Evolutionary conservation across 1,284 basidiomycete genomes (phyloP).

Genomic region (Heterobasidion irregulare): DNA sequence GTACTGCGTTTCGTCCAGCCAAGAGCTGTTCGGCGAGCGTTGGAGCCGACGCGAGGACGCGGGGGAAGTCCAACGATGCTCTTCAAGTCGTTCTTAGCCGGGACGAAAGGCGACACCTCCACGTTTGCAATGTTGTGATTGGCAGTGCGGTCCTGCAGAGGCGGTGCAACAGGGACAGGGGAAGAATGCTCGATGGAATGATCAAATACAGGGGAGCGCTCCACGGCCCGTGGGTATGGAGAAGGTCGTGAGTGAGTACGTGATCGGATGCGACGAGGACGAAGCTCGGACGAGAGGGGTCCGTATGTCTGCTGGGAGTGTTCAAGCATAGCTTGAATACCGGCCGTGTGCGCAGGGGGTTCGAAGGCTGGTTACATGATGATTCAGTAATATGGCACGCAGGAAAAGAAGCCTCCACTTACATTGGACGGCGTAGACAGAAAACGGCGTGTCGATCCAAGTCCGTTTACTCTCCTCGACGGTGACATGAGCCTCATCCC

Average conservation of each 20-base stretch:
- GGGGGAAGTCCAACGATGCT: slow-evolving; percentile 25
- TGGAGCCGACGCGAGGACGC: slow-evolving; percentile 47
- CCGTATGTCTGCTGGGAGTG: slow-evolving; percentile 64
- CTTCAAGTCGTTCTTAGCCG: slow-evolving; percentile 14
- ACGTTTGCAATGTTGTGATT: slow-evolving; percentile 27
- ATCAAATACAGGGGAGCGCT: slow-evolving; percentile 10
- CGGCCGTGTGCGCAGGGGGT: slow-evolving; percentile 52
- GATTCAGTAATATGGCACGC: neutral
- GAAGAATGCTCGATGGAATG: slow-evolving; percentile 10
- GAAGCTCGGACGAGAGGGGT: slow-evolving; percentile 61
- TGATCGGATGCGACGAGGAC: slow-evolving; percentile 46
- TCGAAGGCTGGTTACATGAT: slow-evolving; percentile 46
- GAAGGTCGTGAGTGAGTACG: slow-evolving; percentile 62
- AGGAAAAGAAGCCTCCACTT: slow-evolving; percentile 20
- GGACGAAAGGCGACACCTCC: slow-evolving; percentile 20
- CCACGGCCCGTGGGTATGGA: slow-evolving; percentile 55
- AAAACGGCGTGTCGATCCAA: slow-evolving; percentile 70
- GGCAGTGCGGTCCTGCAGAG: slow-evolving; percentile 23
- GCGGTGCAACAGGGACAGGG: slow-evolving; percentile 5
- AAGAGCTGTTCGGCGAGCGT: slow-evolving; percentile 42
- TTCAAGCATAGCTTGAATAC: slow-evolving; percentile 65
- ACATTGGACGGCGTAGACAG: slow-evolving; percentile 66
- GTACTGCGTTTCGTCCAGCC: slow-evolving; percentile 56
- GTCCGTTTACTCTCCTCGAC: slow-evolving; percentile 56
- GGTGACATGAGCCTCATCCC: slow-evolving; percentile 58